Evolutionary conservation across 164 flowering plant genomes (phyloP), one percentile per base, ranked within the genome.

Genomic region (Magnolia changhungtana): DNA sequence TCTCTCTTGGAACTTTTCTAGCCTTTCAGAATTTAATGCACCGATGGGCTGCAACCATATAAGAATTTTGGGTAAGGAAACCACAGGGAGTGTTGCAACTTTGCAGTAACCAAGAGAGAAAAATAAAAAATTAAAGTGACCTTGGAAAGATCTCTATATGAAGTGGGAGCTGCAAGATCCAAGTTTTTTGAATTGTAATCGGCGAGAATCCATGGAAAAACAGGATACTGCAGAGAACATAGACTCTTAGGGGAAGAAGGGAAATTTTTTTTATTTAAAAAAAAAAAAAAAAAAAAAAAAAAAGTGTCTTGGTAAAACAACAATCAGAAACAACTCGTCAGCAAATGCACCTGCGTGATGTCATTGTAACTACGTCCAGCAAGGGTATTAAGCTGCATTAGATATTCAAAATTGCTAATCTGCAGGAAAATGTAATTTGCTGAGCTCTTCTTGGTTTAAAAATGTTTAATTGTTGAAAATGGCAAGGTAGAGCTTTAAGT

Each of bases 281-380:
- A 14, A 3, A 16, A 16, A 16, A 7, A 8, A 18, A 8, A 27
- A 1, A 16, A 16, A 18, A 37, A 7, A 1, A 19, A 8, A 18
- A 8, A 27, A 4, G 18, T 50, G 3, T 49, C 31, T 50, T 58
- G 6, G 13, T 16, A 31, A 67, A 69, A 20, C 20, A 29, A 20
- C 18, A 19, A 71, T 19, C 18, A 77, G 52, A 74, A 55, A 8
- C 21, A 75, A 73, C 9, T 74, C 11, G 51, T 20, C 23, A 50
- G 73, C 52, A 80, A 76, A 75, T 27, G 49, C 74, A 92, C 98
- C 95, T 96, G 99, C 67, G 99, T 96, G 71, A 96, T 93, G 80
- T 94, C 99, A 89, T 96, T 96, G 80, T 91, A 96, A 85, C 96
- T 94, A 59, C 99, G 97, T 63, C 99, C 99, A 80, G 98, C 98